Base-by-base conservation (phyloP, 495 filamentous ascomycete species). In the Xanthoparmelia taractica region DNA sequence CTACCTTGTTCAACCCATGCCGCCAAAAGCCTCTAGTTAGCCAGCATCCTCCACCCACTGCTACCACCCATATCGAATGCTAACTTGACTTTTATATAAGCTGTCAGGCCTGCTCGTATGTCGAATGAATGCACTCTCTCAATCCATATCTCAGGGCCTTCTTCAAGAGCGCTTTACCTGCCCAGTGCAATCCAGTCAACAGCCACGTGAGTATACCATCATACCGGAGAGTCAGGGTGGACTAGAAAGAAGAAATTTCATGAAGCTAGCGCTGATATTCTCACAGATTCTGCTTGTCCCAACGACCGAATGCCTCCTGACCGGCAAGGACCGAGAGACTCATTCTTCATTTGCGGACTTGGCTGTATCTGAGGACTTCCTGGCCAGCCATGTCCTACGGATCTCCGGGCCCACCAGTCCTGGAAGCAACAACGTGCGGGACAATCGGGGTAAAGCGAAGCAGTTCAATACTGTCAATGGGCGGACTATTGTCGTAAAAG, bases 111-210 rank as follows among this genome's bases (percentile, higher is more conserved):
- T 36, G 43, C 55, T 58, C 61, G 18, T 13, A 66, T 67, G 59
- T 65, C 60, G 67, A 58, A 57, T 91, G 93, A 90, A 97, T 97
- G 93, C 93, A 92, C 86, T 91, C 94, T 79, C 85, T 97, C 87
- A 99, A 97, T 77, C 94, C 95, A 73, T 96, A 96, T 76, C 84
- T 99, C 72, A 86, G 89, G 80, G 90, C 95, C 79, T 97, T 97
- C 88, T 96, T 96, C 83, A 89, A 91, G 79, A 97, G 90, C 82
- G 84, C 89, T 73, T 83, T 96, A 69, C 91, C 90, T 62, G 79
- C 89, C 73, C 95, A 97, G 85, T 97, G 95, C 81, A 83, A 87
- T 70, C 94, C 93, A 56, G 83, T 92, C 63, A 87, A 94, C 74
- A 89, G 93, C 73, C 90, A 98, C 81, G 89, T 90, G 79, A 68